A percentile compares a stretch with the other conserved stretches of the same genome.
phyloP scores from a whole-genome alignment of 2,329 filamentous ascomycete species.

The Leptosphaerulina australis region DNA sequence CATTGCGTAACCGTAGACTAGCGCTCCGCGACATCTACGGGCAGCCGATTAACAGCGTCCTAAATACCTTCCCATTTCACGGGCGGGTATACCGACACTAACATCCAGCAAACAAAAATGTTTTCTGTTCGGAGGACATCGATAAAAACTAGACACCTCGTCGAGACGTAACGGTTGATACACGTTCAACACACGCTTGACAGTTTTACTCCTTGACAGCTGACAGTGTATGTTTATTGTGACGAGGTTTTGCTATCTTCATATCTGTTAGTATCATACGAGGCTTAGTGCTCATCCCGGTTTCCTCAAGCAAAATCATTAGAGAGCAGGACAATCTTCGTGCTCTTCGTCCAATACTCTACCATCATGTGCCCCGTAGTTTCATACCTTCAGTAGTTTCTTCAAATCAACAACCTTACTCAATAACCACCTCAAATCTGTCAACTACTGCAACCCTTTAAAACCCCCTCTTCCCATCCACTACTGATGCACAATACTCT shows the following conservation, averaged over 20 bases:
- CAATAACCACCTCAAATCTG: constrained; percentile 12
- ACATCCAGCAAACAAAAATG: too few species aligned
- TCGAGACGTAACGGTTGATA: too few species aligned
- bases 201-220: too few species aligned
- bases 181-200: not conserved
- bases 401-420: not conserved
- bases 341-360: too few species aligned
- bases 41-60: too few species aligned
- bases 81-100: too few species aligned
- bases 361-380: too few species aligned
- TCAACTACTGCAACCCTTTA: constrained; percentile 9
- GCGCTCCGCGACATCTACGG: too few species aligned
- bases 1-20: too few species aligned
- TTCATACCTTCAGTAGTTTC: too few species aligned
- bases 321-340: not conserved
- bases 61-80: too few species aligned
- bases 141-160: too few species aligned
- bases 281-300: constrained; percentile 5
- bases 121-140: not conserved
- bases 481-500: constrained; percentile 29
- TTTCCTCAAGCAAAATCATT: not conserved
- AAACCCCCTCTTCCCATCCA: constrained; percentile 18
- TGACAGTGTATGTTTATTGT: not conserved
- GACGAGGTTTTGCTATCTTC: not conserved
- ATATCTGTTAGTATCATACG: not conserved